A percentile compares a stretch with the other conserved stretches of the same genome.
These are phyloP conservation scores for Deuterostichococcus epilithicus DNA, from an alignment of 139 green algal species.

Conservation along the genomic window DNA sequence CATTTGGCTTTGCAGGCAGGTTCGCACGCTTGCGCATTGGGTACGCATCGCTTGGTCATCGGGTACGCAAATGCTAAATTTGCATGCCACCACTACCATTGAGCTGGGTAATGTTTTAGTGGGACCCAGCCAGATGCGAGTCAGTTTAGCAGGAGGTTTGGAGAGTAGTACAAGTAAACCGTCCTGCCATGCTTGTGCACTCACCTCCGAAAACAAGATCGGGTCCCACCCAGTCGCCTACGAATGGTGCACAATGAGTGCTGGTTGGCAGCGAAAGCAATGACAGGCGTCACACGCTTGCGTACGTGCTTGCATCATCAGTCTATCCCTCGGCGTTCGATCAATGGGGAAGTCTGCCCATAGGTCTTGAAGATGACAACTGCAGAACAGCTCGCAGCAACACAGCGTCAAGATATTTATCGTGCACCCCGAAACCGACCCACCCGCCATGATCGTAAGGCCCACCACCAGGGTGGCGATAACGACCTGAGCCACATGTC, in stretches of 20 bases:
- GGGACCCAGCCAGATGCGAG: background rate
- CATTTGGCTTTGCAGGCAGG: background rate
- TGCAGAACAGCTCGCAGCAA: background rate
- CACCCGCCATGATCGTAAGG: constrained; percentile 1
- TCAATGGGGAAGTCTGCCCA: background rate
- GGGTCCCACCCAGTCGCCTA: background rate
- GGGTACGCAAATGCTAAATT: too few species aligned
- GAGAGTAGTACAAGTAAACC: too few species aligned
- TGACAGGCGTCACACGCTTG: too few species aligned
- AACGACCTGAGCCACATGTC: background rate
- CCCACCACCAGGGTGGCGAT: constrained; percentile 4
- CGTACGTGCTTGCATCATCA: too few species aligned
- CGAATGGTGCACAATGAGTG: background rate
- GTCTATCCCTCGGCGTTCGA: background rate
- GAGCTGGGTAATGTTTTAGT: too few species aligned
- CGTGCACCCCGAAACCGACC: background rate
- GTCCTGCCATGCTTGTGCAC: too few species aligned
- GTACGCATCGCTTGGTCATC: background rate
- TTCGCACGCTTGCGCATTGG: background rate
- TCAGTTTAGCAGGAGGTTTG: background rate
- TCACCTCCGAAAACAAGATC: background rate
- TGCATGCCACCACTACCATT: too few species aligned
- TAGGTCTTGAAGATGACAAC: too few species aligned
- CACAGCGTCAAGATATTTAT: background rate
- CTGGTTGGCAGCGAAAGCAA: background rate